Conservation (phyloP, 169 alveolate species). For the Plasmodium billcollinsi region DNA sequence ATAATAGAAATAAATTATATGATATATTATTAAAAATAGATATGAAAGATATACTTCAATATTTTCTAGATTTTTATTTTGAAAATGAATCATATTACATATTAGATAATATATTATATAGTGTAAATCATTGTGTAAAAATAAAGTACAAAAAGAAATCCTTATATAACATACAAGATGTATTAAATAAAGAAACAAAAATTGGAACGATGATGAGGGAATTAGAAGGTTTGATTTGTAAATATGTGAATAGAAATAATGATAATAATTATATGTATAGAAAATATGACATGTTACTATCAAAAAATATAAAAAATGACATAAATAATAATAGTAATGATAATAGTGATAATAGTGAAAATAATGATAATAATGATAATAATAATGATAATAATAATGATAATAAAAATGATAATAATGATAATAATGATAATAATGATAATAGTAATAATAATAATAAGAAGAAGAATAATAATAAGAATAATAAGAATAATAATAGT, state of each 20-base stretch:
- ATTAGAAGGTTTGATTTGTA: constrained; percentile 32
- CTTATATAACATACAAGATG: constrained; percentile 7
- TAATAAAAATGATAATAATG: not conserved
- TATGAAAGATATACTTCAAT: constrained; percentile 1
- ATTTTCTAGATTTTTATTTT: constrained; percentile 33
- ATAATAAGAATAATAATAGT: not conserved
- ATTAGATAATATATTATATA: constrained; percentile 32
- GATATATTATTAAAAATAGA: constrained; percentile 1
- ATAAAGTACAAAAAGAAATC: constrained; percentile 41
- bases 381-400: not conserved
- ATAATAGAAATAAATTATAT: not conserved
- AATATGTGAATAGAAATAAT: constrained; percentile 26
- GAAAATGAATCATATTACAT: constrained; percentile 57
- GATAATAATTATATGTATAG: constrained; percentile 24
- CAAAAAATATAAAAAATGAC: not conserved
- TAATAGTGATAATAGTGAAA: not conserved
- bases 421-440: no score
- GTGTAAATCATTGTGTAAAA: constrained; percentile 39
- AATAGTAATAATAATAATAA: not conserved
- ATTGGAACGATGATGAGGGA: constrained; percentile 35
- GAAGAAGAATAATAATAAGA: not conserved
- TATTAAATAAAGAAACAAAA: constrained; percentile 37
- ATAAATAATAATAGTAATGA: not conserved
- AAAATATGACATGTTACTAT: not conserved
- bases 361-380: not conserved